Evolutionary conservation across 768 basidiomycete genomes (phyloP).

Genomic region (Amanita polypyramis): DNA sequence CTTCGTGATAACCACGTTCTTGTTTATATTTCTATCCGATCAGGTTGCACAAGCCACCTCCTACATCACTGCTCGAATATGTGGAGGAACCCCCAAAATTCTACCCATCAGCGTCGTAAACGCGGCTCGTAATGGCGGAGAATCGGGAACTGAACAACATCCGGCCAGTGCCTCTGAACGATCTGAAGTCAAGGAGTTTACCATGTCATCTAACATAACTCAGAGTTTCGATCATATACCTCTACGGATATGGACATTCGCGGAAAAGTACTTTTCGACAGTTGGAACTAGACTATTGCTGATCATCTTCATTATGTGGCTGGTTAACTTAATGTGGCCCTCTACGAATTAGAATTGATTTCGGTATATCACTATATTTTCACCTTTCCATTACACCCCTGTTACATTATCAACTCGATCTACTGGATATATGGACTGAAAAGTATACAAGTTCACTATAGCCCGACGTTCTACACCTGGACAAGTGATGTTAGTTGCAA

Average conservation of each 20-base stretch:
- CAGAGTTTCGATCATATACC: background rate
- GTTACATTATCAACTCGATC: background rate
- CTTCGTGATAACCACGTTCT: slow-evolving; percentile 59
- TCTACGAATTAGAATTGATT: slow-evolving; percentile 8
- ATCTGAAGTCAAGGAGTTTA: background rate
- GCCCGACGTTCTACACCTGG: background rate
- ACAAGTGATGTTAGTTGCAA: background rate
- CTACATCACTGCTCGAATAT: slow-evolving; percentile 53
- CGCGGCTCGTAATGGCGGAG: slow-evolving; percentile 11
- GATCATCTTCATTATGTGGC: slow-evolving; percentile 36
- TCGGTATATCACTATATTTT: background rate
- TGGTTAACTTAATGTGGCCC: slow-evolving; percentile 41
- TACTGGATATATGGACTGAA: background rate
- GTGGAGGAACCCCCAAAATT: slow-evolving; percentile 20
- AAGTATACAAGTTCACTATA: background rate
- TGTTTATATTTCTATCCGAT: slow-evolving; percentile 77
- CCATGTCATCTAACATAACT: background rate
- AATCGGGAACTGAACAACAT: slow-evolving; percentile 4
- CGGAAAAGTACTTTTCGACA: background rate
- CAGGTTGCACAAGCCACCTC: slow-evolving; percentile 68
- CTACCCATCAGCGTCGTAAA: slow-evolving; percentile 15
- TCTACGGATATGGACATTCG: background rate
- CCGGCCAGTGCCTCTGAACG: background rate
- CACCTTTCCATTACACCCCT: background rate
- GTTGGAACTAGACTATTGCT: slow-evolving; percentile 7